Evolutionary conservation across 2,329 filamentous ascomycete genomes (phyloP), one percentile per base, ranked within the genome.

Genomic region (Xylaria sp.): DNA sequence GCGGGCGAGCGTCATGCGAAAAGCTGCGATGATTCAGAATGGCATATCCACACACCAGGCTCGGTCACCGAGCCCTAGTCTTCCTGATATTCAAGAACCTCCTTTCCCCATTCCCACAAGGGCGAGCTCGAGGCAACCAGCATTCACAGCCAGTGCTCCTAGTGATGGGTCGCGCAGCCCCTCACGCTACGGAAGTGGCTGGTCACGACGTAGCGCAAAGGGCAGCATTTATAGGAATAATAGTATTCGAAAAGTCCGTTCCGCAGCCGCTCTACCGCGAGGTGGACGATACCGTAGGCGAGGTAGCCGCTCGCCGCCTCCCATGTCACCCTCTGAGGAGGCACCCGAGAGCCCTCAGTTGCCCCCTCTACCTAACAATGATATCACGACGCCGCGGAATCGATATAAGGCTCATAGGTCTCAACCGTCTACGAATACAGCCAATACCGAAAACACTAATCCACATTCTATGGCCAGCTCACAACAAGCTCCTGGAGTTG

Each of bases 31-130:
- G 84, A 94, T 95, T 60, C 91, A 93, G 70, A 95, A 86, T 76
- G 91, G 93, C 20, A 90, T 93, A 60, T 88, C 87, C 30, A 89
- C 89, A 12, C 92, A 95, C 72, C 85, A 86, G 66, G 82, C 84
- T 55, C 86, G 88, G 41, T 84, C 90, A 10, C 83, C 87, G 68
- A 93, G 89, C 75, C 90, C 91, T 56, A 93, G 86, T 77, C 80
- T 89, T 61, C 85, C 83, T 58, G 93, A 89, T 68, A 68, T 82
- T 63, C 81, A 79, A 34, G 84, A 88, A 60, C 94, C 96, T 32
- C 96, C 96, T 0, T 97, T 97, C 82, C 94, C 96, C 0, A 97
- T 99, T 7, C 96, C 96, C 0, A 91, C 90, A 3, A 86, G 96
- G 65, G 92, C 93, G 34, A 98, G 95, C 80, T 99, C 94, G 6